Conservation (phyloP, 1,284 basidiomycete genomes). For the Chalciporus sp. region DNA sequence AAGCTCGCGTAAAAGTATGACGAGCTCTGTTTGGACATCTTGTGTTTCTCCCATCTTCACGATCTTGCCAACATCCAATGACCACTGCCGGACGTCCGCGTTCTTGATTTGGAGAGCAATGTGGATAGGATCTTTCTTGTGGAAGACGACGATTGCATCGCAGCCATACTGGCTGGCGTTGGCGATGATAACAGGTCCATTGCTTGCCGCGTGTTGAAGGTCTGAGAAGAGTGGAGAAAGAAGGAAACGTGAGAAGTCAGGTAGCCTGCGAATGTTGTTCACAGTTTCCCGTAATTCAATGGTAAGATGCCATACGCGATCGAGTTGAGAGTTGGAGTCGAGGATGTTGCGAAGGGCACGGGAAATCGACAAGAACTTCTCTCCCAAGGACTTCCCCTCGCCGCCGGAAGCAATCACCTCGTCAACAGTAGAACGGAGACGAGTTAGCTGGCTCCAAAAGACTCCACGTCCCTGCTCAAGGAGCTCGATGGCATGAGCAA, state of each 20-base stretch:
- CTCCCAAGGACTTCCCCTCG: background rate
- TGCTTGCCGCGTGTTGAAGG: slow-evolving; percentile 1
- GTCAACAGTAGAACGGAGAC: background rate
- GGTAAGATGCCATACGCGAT: background rate
- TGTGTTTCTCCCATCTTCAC: background rate
- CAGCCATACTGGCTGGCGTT: slow-evolving; percentile 4
- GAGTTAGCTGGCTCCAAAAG: background rate
- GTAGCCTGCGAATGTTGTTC: background rate
- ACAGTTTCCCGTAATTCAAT: background rate
- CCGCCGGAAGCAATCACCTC: background rate
- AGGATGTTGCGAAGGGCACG: background rate
- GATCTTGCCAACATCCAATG: background rate
- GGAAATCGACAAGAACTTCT: background rate
- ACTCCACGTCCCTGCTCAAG: background rate
- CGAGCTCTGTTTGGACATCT: background rate
- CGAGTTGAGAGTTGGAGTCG: background rate
- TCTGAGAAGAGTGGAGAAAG: background rate
- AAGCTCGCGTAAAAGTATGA: slow-evolving; percentile 1
- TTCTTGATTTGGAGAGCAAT: slow-evolving; percentile 1
- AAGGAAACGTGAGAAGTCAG: slow-evolving; percentile 3
- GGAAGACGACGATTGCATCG: slow-evolving; percentile 3
- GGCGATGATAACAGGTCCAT: slow-evolving; percentile 3
- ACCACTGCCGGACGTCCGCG: background rate
- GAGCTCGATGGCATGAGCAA: background rate
- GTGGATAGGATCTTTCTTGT: background rate